Evolutionary conservation across 257 asterid genomes (phyloP).

Genomic region (Mentha longifolia): DNA sequence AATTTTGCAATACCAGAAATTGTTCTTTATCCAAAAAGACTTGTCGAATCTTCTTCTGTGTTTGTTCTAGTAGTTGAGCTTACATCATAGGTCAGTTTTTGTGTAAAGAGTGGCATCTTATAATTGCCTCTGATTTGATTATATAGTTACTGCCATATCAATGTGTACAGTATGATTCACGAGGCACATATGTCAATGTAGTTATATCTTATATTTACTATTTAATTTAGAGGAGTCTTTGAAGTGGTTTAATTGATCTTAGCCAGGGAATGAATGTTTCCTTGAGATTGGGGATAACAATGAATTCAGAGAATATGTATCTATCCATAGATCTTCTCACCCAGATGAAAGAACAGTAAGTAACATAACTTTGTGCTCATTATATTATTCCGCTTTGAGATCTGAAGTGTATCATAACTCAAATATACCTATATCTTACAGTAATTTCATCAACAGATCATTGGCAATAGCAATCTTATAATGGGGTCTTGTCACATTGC

Average conservation of each 20-base stretch:
- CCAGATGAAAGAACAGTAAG: constrained; percentile 80
- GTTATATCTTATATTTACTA: not conserved
- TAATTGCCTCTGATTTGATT: not conserved
- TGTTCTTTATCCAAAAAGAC: not conserved
- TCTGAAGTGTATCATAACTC: constrained; percentile 4
- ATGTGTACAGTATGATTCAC: not conserved
- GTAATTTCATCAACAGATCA: constrained; percentile 55
- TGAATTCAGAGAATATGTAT: constrained; percentile 81
- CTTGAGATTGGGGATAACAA: constrained; percentile 94
- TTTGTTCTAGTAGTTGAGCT: not conserved
- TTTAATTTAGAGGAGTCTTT: constrained; percentile 8
- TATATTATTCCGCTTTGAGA: constrained; percentile 3
- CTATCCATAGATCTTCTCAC: constrained; percentile 89
- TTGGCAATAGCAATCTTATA: constrained; percentile 85
- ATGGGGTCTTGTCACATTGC: constrained; percentile 99
- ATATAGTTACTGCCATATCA: constrained; percentile 6
- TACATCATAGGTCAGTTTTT: not conserved
- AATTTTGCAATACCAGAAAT: constrained; percentile 2
- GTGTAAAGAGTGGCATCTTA: not conserved
- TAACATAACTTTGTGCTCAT: constrained; percentile 14
- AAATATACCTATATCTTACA: constrained; percentile 15
- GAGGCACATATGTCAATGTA: constrained; percentile 11
- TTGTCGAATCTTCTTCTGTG: not conserved
- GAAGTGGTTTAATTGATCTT: constrained; percentile 39
- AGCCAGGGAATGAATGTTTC: constrained; percentile 88